These are phyloP conservation scores for Pseudocercospora vitis DNA, from an alignment of 2,329 filamentous ascomycete genomes.

Conservation along the genomic window DNA sequence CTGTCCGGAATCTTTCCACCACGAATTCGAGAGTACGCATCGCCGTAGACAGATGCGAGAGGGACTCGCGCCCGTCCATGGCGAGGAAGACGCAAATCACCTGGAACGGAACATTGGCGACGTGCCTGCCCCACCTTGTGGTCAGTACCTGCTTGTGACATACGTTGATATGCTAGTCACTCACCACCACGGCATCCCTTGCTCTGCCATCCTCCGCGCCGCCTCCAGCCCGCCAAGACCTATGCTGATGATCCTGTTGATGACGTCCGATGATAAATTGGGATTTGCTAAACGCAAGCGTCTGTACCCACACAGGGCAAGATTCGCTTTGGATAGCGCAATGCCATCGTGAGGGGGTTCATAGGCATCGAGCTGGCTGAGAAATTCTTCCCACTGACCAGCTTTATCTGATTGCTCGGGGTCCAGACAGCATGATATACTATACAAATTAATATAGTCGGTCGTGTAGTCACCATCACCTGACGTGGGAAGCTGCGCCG, in stretches of 20 bases:
- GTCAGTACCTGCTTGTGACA: too few relatives aligned
- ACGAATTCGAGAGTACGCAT: conserved; percentile 45
- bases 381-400: conserved; percentile 38
- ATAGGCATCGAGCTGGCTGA: conserved; percentile 34
- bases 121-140: too few relatives aligned
- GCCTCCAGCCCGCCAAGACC: conserved; percentile 49
- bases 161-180: too few relatives aligned
- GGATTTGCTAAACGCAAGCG: conserved; percentile 54
- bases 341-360: conserved; percentile 36
- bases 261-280: conserved; percentile 45
- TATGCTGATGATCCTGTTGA: conserved; percentile 52
- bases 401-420: conserved; percentile 43
- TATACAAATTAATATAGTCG: conserved; percentile 55
- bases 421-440: conserved; percentile 56
- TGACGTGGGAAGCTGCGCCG: conserved; percentile 43
- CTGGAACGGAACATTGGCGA: conserved; percentile 61
- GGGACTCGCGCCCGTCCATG: conserved; percentile 54
- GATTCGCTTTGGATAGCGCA: conserved; percentile 52
- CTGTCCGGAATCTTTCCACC: conserved; percentile 35
- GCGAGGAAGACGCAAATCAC: conserved; percentile 57
- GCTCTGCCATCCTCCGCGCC: conserved; percentile 48
- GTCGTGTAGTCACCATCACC: conserved; percentile 46
- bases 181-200: conserved; percentile 54
- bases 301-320: conserved; percentile 57
- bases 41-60: conserved; percentile 52